These are phyloP conservation scores for Oryza glumipatula DNA, from an alignment of 176 grass and related monocot genomes.

Conservation along the genomic window DNA sequence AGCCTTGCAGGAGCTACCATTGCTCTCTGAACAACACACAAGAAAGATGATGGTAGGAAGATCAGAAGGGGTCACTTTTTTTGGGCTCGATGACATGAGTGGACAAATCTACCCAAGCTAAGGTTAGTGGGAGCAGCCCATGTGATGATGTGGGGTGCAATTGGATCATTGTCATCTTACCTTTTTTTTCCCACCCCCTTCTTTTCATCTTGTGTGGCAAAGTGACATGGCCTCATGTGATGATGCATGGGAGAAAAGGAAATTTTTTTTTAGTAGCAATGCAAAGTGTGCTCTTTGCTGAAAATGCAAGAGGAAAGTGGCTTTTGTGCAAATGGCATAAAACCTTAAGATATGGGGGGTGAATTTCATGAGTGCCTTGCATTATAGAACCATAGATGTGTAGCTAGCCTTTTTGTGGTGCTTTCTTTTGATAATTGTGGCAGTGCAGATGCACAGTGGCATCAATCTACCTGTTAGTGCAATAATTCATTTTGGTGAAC, in stretches of 20 bases:
- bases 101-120: conserved; percentile 35
- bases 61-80: conserved; percentile 42
- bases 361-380: conserved; percentile 25
- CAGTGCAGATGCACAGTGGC: background rate
- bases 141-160: conserved; percentile 28
- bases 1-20: conserved; percentile 1
- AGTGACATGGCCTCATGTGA: conserved; percentile 43
- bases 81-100: conserved; percentile 9
- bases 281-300: conserved; percentile 9
- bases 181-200: background rate
- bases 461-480: background rate
- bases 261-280: background rate
- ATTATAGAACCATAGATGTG: conserved; percentile 14
- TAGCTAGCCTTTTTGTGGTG: background rate
- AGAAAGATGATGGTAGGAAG: conserved; percentile 34
- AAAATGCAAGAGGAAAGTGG: conserved; percentile 43
- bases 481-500: conserved; percentile 3
- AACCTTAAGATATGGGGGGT: background rate
- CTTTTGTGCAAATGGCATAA: conserved; percentile 24
- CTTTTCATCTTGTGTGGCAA: conserved; percentile 35
- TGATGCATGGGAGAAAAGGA: conserved; percentile 29
- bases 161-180: background rate
- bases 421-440: background rate
- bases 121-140: conserved; percentile 14
- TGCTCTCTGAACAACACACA: background rate